phyloP scores from a whole-genome alignment of 1,284 basidiomycete species.

The Papiliotrema laurentii region DNA sequence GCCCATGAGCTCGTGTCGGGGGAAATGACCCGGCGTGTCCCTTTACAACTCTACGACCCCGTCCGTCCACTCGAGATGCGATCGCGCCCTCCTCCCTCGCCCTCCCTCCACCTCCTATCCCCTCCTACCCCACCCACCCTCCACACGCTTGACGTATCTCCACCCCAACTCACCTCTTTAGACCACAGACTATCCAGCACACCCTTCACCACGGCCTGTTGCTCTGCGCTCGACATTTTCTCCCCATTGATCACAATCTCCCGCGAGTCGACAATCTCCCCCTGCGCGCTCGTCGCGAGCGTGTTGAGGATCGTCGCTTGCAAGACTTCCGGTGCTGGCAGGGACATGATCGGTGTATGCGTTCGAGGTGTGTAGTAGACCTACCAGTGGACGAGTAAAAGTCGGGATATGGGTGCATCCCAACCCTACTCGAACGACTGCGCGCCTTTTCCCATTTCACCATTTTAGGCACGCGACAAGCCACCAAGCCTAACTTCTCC shows the following conservation, averaged over 20 bases:
- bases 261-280: constrained; percentile 69
- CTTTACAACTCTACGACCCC: too few relatives aligned
- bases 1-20: constrained; percentile 6
- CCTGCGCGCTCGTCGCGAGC: constrained; percentile 55
- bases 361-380: neutral
- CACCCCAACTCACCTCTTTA: constrained; percentile 63
- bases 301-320: constrained; percentile 74
- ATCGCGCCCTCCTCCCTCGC: constrained; percentile 7
- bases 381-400: neutral
- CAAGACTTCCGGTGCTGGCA: constrained; percentile 41
- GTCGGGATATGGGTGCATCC: neutral
- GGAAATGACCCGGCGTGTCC: too few relatives aligned
- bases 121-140: neutral
- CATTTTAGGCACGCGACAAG: too few relatives aligned
- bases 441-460: too few relatives aligned
- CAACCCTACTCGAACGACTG: too few relatives aligned
- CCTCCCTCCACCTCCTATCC: neutral
- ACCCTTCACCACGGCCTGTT: constrained; percentile 76
- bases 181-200: constrained; percentile 81
- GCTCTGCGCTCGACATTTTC: constrained; percentile 50
- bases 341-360: neutral
- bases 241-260: constrained; percentile 58
- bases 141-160: neutral
- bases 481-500: too few relatives aligned
- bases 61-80: constrained; percentile 2